Evolutionary conservation across 2,329 filamentous ascomycete genomes (phyloP).

Genomic region (Fusarium sp.): DNA sequence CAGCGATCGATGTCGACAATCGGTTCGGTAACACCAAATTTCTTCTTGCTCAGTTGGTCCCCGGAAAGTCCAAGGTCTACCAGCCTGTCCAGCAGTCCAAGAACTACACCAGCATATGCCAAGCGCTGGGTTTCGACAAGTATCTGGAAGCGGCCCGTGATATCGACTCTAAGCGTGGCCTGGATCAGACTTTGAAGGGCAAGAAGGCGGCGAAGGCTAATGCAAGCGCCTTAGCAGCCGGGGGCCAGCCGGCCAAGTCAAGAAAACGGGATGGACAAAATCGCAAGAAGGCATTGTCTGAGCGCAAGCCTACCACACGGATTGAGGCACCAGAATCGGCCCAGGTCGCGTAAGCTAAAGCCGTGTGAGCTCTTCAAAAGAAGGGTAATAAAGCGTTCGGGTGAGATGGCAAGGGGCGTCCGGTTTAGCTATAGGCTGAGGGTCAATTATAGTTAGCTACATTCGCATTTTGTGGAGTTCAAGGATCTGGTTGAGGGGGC

Average conservation of each 20-base stretch:
- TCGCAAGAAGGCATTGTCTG: slow-evolving; percentile 56
- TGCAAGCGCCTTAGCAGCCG: slow-evolving; percentile 64
- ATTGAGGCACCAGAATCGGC: slow-evolving; percentile 43
- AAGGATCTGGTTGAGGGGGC: slow-evolving; percentile 18
- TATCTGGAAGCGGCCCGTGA: slow-evolving; percentile 75
- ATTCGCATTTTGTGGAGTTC: slow-evolving; percentile 44
- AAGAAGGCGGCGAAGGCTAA: slow-evolving; percentile 55
- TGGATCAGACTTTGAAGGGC: slow-evolving; percentile 66
- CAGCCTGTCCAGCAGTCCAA: slow-evolving; percentile 75
- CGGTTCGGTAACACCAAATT: slow-evolving; percentile 95
- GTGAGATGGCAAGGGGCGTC: slow-evolving; percentile 14
- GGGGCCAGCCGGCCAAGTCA: slow-evolving; percentile 61
- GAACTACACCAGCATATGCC: slow-evolving; percentile 80
- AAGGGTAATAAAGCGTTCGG: not conserved
- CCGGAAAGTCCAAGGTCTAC: slow-evolving; percentile 80
- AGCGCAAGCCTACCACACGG: slow-evolving; percentile 48
- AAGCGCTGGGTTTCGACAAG: slow-evolving; percentile 75
- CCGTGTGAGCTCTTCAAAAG: slow-evolving; percentile 17
- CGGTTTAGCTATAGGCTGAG: slow-evolving; percentile 6
- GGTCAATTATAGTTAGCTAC: not conserved
- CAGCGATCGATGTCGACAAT: slow-evolving; percentile 85
- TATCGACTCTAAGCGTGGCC: slow-evolving; percentile 75
- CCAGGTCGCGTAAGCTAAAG: slow-evolving; percentile 40
- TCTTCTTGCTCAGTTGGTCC: slow-evolving; percentile 86
- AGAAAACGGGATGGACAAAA: slow-evolving; percentile 53